Base-by-base conservation (phyloP, 2,329 filamentous ascomycete genomes). In the Diaporthe sp. region DNA sequence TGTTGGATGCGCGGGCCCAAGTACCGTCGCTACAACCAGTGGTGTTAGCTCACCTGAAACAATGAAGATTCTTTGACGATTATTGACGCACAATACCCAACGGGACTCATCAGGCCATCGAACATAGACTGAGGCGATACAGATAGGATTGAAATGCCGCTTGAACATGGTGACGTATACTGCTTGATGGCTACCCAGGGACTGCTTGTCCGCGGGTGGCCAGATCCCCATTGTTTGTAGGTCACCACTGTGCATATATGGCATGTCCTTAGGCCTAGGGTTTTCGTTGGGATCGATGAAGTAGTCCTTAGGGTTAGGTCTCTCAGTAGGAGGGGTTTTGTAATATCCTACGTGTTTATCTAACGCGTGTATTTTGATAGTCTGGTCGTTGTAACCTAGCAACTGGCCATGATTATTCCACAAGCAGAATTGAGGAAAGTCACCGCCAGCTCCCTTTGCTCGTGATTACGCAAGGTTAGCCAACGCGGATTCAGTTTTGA, bases 1-100 rank as follows among this genome's bases (percentile, higher is more conserved):
- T 55, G n/a, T 71, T 58, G 10, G 69, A 71, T 40, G 38, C 25
- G 10, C 30, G 69, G 69, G 7, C 69, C 69, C 69, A 71, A 4
- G 35, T 40, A 7, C 69, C 69, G 47, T 71, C 69, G 25, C 69
- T 71, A 15, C n/a, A n/a, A 10, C 30, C 5, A 10, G 17, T 19
- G 28, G 19, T 38, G 28, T 58, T n/a, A 61, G 58, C 15, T 61
- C 25, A 15, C 30, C 13, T 5, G 38, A 42, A 35, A 17, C 15
- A 40, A 40, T 10, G 9, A 40, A 10, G 40, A 12, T n/a, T 19
- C 15, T 25, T 40, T 60, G 57, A 22, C 10, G 22, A 35, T 17
- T 38, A 22, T 25, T 15, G 28, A 71, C 52, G 30, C 40, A 71
- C 69, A 71, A 71, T 45, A 45, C 6, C 40, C 42, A 61, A 9